Percentiles rank a stretch among this genome's conserved stretches.
phyloP scores from a whole-genome alignment of 805 yeast species.

The Sugiyamaella floridensis region DNA sequence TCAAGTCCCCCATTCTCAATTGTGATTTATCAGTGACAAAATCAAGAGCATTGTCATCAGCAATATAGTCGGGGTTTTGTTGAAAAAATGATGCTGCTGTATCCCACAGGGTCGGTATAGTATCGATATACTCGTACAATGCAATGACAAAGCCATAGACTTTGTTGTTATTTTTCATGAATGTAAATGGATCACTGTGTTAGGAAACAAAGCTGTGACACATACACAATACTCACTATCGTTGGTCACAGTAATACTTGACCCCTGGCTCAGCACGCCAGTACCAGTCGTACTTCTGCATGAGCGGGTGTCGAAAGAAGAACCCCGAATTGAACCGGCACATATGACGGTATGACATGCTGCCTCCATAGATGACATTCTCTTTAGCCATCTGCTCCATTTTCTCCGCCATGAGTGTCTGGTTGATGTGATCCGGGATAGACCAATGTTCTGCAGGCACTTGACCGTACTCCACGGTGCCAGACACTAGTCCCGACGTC shows the following conservation, averaged over 20 bases:
- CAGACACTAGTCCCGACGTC: slow-evolving; percentile 65
- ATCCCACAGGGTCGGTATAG: slow-evolving; percentile 82
- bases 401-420: slow-evolving; percentile 43
- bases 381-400: slow-evolving; percentile 38
- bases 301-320: slow-evolving; percentile 71
- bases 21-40: slow-evolving; percentile 46
- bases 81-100: slow-evolving; percentile 59
- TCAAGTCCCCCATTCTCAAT: slow-evolving; percentile 36
- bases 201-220: not conserved
- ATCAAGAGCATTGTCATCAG: slow-evolving; percentile 54
- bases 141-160: slow-evolving; percentile 84
- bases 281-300: slow-evolving; percentile 75
- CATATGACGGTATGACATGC: slow-evolving; percentile 80
- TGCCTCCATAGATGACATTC: slow-evolving; percentile 57
- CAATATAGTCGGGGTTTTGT: slow-evolving; percentile 52
- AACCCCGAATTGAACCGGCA: slow-evolving; percentile 90
- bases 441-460: slow-evolving; percentile 85
- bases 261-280: slow-evolving; percentile 96
- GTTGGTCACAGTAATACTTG: slow-evolving; percentile 71
- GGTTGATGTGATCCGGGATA: slow-evolving; percentile 64
- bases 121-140: slow-evolving; percentile 71
- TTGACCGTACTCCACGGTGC: slow-evolving; percentile 67
- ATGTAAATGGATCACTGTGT: slow-evolving; percentile 65
- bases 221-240: slow-evolving; percentile 24
- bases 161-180: slow-evolving; percentile 68